Base-by-base conservation (phyloP, 331 rosid species). In the Pyracantha coccinea region DNA sequence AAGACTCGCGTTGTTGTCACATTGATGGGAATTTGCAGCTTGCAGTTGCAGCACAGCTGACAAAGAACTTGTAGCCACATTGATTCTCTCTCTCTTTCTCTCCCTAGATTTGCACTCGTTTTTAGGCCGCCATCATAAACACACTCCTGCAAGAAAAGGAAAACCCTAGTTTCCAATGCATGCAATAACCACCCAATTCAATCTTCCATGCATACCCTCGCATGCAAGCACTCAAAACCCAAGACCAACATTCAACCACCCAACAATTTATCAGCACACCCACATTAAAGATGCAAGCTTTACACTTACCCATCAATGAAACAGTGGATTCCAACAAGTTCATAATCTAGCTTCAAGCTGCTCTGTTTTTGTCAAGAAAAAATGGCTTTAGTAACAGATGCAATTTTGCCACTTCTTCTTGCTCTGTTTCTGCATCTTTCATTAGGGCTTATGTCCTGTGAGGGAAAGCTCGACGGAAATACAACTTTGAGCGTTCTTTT, bases 401-500 rank as follows among this genome's bases (percentile, higher is more conserved):
- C 60, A 31, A 68, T 32, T 21, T 69, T 78, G 25, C 75, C 64
- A 0, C 27, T 83, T 67, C 32, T 63, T 16, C 45, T 78, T 73
- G 28, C 83, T 35, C 24, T 84, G 59, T 57, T 82, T 62, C 27
- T 78, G 82, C 11, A 80, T 44, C 28, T 82, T 19, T 79, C 69
- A 38, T 58, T 77, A 67, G 72, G 67, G 11, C 6, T 74, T 13
- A 83, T 81, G 23, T 24, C 72, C 41, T 77, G 92, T 32, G 24
- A 76, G 9, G 79, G 41, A 7, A 70, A 83, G 63, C 73, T 82
- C 11, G 86, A 89, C 28, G 63, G 62, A 27, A 79, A 69, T 0
- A 70, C 85, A 29, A 87, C 88, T 66, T 76, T 92, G 71, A 76
- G 62, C 8, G 73, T 90, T 53, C 93, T 94, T 78, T 83, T 92